Evolutionary conservation across 495 filamentous ascomycete genomes (phyloP), one percentile per base, ranked within the genome.

Genomic region (Penicillium turbatum): DNA sequence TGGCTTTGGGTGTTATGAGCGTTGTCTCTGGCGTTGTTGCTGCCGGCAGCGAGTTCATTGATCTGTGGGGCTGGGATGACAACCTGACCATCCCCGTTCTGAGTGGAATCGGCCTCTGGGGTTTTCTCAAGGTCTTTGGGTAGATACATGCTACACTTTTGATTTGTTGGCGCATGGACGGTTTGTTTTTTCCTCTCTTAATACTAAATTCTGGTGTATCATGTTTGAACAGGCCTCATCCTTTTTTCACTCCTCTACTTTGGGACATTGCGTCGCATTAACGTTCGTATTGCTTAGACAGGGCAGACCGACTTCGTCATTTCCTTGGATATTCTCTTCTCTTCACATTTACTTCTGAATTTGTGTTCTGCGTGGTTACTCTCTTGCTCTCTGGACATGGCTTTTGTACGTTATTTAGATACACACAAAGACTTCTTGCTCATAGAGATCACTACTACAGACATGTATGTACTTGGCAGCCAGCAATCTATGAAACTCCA

Each of bases 31-130:
- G 93, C 7, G 63, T 97, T 31, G 84, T 92, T 49, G 95, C 89
- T 11, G 86, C 88, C 45, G 82, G 84, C 30, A 96, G 90, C 65
- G 93, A 98, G 72, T 90, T 92, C 27, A 78, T 95, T 48, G 90
- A 97, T 72, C 59, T 96, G 0, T 96, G 88, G 65, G 86, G 89
- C 26, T 89, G 88, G 88, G 93, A 98, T 66, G 93, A 98, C 74
- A 98, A 98, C 71, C 75, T 97, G 54, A 96, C 92, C 32, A 98
- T 98, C 68, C 93, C 93, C 11, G 83, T 95, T 35, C 72, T 98
- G 45, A 96, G 89, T 66, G 90, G 90, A 12, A 65, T 95, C 13
- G 92, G 93, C 8, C 84, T 98, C 43, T 96, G 88, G 88, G 89
- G 88, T 0, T 95, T 98, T 67, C 74, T 97, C 65, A 97, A 92